phyloP scores from a whole-genome alignment of 306 rosid species.

The Rosa persica region DNA sequence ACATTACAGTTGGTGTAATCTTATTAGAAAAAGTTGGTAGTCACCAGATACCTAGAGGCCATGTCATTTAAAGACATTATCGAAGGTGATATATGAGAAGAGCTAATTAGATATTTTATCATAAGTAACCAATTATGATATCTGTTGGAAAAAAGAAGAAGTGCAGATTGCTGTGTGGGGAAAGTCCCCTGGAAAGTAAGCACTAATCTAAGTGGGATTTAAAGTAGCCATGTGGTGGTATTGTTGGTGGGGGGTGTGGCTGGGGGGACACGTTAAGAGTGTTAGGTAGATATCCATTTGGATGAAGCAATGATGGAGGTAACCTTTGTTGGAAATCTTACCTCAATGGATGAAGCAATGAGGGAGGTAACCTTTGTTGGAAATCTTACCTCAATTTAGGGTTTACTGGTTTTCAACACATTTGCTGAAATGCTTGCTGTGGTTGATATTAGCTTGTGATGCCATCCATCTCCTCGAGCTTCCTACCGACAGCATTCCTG shows the following conservation, averaged over 20 bases:
- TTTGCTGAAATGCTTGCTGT: neutral
- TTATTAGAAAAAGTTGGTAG: neutral
- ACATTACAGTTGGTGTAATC: neutral
- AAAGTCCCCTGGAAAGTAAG: neutral
- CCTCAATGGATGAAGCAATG: neutral
- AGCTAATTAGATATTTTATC: neutral
- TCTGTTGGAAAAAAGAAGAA: neutral
- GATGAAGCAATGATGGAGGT: neutral
- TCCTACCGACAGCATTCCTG: neutral
- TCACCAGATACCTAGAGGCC: neutral
- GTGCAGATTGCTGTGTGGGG: neutral
- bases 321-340: too few relatives aligned
- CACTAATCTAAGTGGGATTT: neutral
- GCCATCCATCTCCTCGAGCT: neutral
- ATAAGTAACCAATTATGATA: neutral
- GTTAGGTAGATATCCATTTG: neutral
- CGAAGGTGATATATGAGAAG: neutral
- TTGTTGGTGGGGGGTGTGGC: conserved; percentile 2
- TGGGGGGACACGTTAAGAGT: neutral
- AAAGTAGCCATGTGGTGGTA: conserved; percentile 1
- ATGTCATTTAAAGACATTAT: neutral
- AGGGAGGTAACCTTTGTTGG: neutral
- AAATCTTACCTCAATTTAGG: neutral
- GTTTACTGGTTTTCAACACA: neutral
- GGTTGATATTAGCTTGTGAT: neutral